These are phyloP conservation scores for Thermomucor indicae-seudaticae DNA, from an alignment of 371 early-diverging fungal genomes.

Conservation along the genomic window DNA sequence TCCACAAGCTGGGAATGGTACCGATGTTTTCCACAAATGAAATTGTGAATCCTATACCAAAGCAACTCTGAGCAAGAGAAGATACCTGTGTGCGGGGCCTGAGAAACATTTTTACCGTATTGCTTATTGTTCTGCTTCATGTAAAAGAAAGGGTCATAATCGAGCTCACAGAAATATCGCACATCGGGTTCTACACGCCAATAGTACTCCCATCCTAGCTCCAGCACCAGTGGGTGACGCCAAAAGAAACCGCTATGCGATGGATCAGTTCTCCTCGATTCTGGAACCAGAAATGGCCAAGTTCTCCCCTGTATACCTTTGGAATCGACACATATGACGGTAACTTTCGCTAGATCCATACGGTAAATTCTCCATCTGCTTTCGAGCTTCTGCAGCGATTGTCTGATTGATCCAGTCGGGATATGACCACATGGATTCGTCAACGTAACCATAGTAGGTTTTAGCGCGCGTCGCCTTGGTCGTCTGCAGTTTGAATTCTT, in stretches of 20 bases:
- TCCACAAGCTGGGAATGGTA: conserved; percentile 77
- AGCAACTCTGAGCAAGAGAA: background rate
- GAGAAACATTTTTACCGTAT: conserved; percentile 68
- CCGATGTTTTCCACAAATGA: conserved; percentile 64
- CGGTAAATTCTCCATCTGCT: conserved; percentile 61
- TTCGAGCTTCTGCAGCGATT: conserved; percentile 50
- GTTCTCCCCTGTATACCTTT: conserved; percentile 28
- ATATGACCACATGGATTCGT: conserved; percentile 76
- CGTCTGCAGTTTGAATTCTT: conserved; percentile 46
- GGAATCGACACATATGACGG: conserved; percentile 92
- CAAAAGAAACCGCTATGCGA: conserved; percentile 87
- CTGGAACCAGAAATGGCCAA: background rate
- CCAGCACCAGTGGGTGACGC: conserved; percentile 58
- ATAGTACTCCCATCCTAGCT: conserved; percentile 67
- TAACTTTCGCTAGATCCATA: conserved; percentile 87
- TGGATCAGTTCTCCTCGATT: conserved; percentile 39
- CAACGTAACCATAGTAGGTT: conserved; percentile 41
- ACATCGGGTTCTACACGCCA: conserved; percentile 91
- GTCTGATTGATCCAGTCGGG: conserved; percentile 78
- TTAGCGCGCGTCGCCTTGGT: conserved; percentile 45
- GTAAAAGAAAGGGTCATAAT: conserved; percentile 79
- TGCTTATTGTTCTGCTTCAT: conserved; percentile 70
- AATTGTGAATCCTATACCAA: conserved; percentile 57
- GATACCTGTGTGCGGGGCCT: background rate
- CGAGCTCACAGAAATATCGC: conserved; percentile 71